A percentile compares a stretch with the other conserved stretches of the same genome.
Conservation (phyloP, 768 basidiomycete genomes). For the Pleurotus tuoliensis region DNA sequence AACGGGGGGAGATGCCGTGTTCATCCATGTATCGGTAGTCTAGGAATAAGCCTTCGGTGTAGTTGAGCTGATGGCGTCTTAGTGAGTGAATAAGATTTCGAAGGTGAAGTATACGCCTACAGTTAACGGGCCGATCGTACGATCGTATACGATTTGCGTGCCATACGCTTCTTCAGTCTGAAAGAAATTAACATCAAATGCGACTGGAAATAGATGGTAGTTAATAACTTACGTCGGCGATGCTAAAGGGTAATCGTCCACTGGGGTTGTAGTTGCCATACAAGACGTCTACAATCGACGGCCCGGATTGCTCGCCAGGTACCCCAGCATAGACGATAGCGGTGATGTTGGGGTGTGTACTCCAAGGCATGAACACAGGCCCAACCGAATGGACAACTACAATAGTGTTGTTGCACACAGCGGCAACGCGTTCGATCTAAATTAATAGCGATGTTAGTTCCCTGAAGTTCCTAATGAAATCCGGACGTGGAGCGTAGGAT, state of each 20-base stretch:
- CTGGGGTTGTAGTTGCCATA: conserved; percentile 66
- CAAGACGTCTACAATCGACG: conserved; percentile 63
- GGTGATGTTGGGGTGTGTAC: conserved; percentile 68
- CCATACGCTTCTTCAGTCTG: background rate
- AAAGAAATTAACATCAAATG: background rate
- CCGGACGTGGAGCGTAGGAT: conserved; percentile 14
- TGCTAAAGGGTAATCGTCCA: conserved; percentile 68
- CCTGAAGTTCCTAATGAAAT: conserved; percentile 43
- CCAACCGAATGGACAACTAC: conserved; percentile 65
- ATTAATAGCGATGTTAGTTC: conserved; percentile 24
- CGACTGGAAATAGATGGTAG: background rate
- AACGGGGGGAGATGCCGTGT: conserved; percentile 73
- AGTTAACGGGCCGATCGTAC: conserved; percentile 14
- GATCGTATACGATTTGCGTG: background rate
- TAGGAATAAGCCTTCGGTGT: conserved; percentile 29
- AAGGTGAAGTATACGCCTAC: conserved; percentile 4
- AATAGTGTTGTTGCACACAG: conserved; percentile 52
- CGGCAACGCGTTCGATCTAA: background rate
- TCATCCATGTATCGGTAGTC: conserved; percentile 28
- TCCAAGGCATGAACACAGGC: conserved; percentile 59
- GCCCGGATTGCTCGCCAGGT: conserved; percentile 66
- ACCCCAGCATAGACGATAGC: conserved; percentile 66
- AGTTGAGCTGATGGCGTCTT: background rate
- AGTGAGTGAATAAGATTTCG: background rate
- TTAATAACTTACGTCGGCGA: conserved; percentile 36